Base-by-base conservation (phyloP, 2,329 filamentous ascomycete species). In the Pyrenophora seminiperda region DNA sequence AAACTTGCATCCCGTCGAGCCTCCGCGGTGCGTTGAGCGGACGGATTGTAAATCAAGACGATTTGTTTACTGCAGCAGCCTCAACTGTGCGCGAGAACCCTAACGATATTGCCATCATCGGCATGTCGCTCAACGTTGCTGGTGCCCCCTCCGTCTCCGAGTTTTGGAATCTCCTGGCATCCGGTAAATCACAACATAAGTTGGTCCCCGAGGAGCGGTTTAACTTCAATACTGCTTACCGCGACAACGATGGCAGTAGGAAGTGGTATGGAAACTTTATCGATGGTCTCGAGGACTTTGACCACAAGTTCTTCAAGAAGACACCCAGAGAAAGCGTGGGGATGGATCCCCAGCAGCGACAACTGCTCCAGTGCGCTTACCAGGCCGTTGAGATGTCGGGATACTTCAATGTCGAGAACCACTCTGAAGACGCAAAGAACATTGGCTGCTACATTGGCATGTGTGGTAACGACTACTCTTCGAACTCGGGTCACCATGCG, bases 331-430 rank as follows among this genome's bases (percentile, higher is more conserved):
- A 70, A 15, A 59, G 62, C 1, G 38, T 45, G 1, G 31, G 43
- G n/a, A 63, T 63, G 51, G 62, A 67, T 42, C 63, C 63, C 3
- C 60, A 66, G 32, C 59, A 66, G 24, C 57, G 65, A 3, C 39
- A 60, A 14, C 45, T 62, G 4, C 51, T 68, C 2, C 54, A 68
- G 32, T 39, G 54, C 1, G 50, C 57, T 1, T 68, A 66, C 32
- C 62, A 74, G 48, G 69, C 73, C 61, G 42, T 76, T 75, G 38
- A 70, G 70, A 65, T 62, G 33, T 59, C 52, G n/a, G 68, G 67
- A 6, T 59, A 50, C 47, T 47, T 51, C 17, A 41, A 32, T 7
- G 27, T 19, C 9, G 19, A 34, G 9, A 43, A 27, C 9, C 41
- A 19, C 3, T n/a, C n/a, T n/a, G 41, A 43, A 3, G 33, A 41